Evolutionary conservation across 164 flowering plant genomes (phyloP), one percentile per base, ranked within the genome.

Genomic region (Chimonanthus salicifolius): DNA sequence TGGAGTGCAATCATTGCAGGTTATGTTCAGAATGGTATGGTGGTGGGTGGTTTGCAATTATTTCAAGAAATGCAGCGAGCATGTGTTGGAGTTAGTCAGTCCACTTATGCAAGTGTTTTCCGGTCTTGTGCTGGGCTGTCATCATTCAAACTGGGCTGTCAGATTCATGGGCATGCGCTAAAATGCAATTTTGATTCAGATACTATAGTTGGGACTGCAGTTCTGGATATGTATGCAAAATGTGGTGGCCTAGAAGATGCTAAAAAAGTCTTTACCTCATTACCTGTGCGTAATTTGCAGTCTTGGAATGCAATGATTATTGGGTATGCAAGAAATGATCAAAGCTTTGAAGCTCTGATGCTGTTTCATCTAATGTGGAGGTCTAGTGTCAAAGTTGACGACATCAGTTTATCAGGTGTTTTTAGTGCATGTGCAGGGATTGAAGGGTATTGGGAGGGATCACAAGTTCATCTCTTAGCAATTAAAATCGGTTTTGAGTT

Each of bases 1-100:
- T 92, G 98, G 98, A 89, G 96, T 74, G 93, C 98, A 10, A 43
- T 84, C 3, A 90, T 92, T 49, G 94, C 92, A 11, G 91, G 92
- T 72, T 85, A 84, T 79, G 87, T 85, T 72, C 94, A 87, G 64
- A 89, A 89, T 78, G 75, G 80, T 62, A 77, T 72, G 45, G 64
- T 82, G 54, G 2, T 82, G 20, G 60, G 75, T 65, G 89, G 88
- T 13, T n/a, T 88, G 43, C 79, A 85, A 50, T 65, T 91, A 60
- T 92, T 89, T 74, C 85, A 75, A 75, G 82, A 87, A 68, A 91
- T 90, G 96, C 88, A 78, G 76, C 78, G 58, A 71, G 78, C 50
- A 20, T 90, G 87, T 69, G 64, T 84, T 74, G 92, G 82, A 67
- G 90, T 78, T 51, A 87, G 88, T 75, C 98, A 92, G 75, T 91